Percentiles rank a stretch among this genome's conserved stretches.
Conservation (phyloP, 2,329 filamentous ascomycete genomes). For the Colletotrichum shisoi region DNA sequence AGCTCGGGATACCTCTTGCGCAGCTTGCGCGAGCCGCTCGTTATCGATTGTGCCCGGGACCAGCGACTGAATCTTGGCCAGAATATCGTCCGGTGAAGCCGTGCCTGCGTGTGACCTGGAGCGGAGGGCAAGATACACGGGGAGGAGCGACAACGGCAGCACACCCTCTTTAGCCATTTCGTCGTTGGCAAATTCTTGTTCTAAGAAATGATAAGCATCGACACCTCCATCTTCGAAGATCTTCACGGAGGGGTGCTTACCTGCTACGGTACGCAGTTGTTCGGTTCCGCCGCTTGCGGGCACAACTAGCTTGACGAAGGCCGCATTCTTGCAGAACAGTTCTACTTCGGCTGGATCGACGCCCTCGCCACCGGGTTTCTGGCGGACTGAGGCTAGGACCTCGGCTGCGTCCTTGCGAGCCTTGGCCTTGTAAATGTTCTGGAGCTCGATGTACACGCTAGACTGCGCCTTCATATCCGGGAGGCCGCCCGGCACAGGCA, state of each 20-base stretch:
- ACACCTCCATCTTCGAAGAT: background rate
- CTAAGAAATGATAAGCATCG: conserved; percentile 48
- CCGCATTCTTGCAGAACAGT: conserved; percentile 92
- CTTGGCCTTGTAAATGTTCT: conserved; percentile 91
- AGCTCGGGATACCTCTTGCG: conserved; percentile 76
- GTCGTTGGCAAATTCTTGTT: conserved; percentile 63
- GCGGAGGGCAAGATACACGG: conserved; percentile 73
- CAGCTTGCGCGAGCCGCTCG: conserved; percentile 61
- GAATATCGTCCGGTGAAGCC: conserved; percentile 62
- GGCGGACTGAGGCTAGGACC: conserved; percentile 71
- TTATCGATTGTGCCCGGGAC: conserved; percentile 59
- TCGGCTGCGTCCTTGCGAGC: conserved; percentile 80
- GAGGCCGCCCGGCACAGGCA: conserved; percentile 85
- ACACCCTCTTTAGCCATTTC: conserved; percentile 58
- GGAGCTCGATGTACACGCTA: conserved; percentile 84
- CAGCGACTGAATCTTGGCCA: conserved; percentile 54
- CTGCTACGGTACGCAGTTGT: conserved; percentile 61
- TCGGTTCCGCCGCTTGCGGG: conserved; percentile 54
- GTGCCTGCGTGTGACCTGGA: conserved; percentile 58
- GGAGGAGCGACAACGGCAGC: conserved; percentile 67
- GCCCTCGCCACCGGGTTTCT: conserved; percentile 56
- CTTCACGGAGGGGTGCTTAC: conserved; percentile 53
- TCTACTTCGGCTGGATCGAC: conserved; percentile 81
- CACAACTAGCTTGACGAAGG: conserved; percentile 88
- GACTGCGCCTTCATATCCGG: conserved; percentile 99